phyloP scores from a whole-genome alignment of 345 rosid species.

The Citrus cavaleriei region DNA sequence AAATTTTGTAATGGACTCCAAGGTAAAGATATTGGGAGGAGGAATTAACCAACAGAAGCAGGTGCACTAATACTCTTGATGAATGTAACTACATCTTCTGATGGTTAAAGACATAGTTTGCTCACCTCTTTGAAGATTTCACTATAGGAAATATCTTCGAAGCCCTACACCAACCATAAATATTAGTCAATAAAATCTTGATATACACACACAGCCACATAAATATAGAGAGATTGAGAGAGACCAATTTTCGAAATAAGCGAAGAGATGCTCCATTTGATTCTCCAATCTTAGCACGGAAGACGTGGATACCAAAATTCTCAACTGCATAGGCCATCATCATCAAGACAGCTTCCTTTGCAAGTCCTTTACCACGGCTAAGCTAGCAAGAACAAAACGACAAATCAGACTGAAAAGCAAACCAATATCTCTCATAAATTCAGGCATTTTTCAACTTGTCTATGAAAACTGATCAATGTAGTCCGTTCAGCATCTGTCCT shows the following conservation, averaged over 20 bases:
- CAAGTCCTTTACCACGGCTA: constrained; percentile 93
- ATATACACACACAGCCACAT: neutral
- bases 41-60: neutral
- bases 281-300: constrained; percentile 80
- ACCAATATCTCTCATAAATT: neutral
- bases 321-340: constrained; percentile 86
- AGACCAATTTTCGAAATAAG: constrained; percentile 74
- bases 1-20: neutral
- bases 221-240: constrained; percentile 15
- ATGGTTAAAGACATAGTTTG: neutral
- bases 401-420: constrained; percentile 12
- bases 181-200: neutral
- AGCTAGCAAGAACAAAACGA: constrained; percentile 40
- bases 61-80: neutral
- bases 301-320: constrained; percentile 54
- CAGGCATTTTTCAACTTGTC: neutral
- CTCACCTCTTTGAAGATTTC: constrained; percentile 81
- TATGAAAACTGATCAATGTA: neutral
- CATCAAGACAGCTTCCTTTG: constrained; percentile 78
- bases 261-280: constrained; percentile 67
- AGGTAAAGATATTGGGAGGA: neutral
- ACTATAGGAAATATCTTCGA: constrained; percentile 58
- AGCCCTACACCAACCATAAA: constrained; percentile 50
- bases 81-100: neutral
- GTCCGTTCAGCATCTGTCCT: neutral